phyloP scores from a whole-genome alignment of 164 flowering plant genomes.

The Saururus chinensis region DNA sequence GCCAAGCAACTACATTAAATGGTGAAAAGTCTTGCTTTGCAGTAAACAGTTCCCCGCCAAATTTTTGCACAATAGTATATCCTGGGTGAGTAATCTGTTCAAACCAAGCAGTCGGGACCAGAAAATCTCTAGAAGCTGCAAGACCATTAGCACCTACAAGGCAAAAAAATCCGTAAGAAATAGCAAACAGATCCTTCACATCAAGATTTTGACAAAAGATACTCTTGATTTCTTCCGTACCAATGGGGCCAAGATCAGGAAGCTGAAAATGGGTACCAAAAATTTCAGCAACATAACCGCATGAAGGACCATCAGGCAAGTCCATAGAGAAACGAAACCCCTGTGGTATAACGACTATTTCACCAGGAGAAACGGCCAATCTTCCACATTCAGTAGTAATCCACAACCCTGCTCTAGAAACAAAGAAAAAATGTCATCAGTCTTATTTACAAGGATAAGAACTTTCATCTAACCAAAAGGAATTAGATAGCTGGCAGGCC shows the following conservation, averaged over 20 bases:
- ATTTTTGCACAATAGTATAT: slow-evolving; percentile 70
- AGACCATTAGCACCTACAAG: slow-evolving; percentile 94
- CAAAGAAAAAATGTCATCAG: background rate
- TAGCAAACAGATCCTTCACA: background rate
- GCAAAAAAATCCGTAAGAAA: background rate
- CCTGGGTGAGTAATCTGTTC: slow-evolving; percentile 47
- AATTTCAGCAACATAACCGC: slow-evolving; percentile 88
- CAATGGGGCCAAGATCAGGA: slow-evolving; percentile 97
- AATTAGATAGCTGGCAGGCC: too few relatives aligned
- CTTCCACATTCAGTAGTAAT: slow-evolving; percentile 86
- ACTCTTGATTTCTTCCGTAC: slow-evolving; percentile 17
- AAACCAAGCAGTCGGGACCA: slow-evolving; percentile 80
- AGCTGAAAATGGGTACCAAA: slow-evolving; percentile 89
- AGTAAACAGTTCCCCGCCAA: slow-evolving; percentile 87
- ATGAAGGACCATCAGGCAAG: slow-evolving; percentile 88
- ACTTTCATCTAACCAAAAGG: background rate
- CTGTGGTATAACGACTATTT: slow-evolving; percentile 76
- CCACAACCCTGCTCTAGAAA: slow-evolving; percentile 51
- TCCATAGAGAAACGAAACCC: slow-evolving; percentile 74
- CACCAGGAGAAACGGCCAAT: slow-evolving; percentile 77
- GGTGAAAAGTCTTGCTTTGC: slow-evolving; percentile 96
- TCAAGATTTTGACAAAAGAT: background rate
- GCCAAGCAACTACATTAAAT: slow-evolving; percentile 98
- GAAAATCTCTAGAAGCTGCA: slow-evolving; percentile 88
- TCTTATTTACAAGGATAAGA: background rate